These are phyloP conservation scores for Periconia macrospinosa DNA, from an alignment of 2,329 filamentous ascomycete genomes.

Conservation along the genomic window DNA sequence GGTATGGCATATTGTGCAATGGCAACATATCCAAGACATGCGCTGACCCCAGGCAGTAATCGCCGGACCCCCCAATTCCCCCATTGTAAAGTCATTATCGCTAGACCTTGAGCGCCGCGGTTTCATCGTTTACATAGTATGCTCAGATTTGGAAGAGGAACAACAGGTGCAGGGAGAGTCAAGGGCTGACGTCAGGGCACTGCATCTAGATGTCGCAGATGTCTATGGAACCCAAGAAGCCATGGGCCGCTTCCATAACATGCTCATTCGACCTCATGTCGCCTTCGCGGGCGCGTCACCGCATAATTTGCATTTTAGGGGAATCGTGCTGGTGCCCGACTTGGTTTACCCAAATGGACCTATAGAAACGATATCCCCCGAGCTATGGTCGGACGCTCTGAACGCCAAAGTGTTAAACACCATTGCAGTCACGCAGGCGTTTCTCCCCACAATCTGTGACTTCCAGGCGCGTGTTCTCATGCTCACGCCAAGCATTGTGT, in stretches of 20 bases:
- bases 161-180: conserved; percentile 73
- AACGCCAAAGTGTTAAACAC: conserved; percentile 91
- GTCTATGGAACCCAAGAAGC: conserved; percentile 68
- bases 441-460: conserved; percentile 62
- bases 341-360: conserved; percentile 78
- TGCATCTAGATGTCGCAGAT: conserved; percentile 82
- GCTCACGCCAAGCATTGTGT: conserved; percentile 78
- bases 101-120: conserved; percentile 87
- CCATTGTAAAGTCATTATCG: conserved; percentile 79
- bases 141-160: conserved; percentile 83
- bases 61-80: conserved; percentile 82
- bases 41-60: conserved; percentile 61
- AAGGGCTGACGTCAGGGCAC: conserved; percentile 77
- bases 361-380: conserved; percentile 81
- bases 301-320: conserved; percentile 75
- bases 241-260: conserved; percentile 70
- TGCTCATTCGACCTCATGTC: conserved; percentile 73
- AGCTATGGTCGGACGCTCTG: conserved; percentile 84
- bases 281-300: conserved; percentile 75
- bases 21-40: not conserved
- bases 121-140: conserved; percentile 91
- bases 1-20: conserved; percentile 34
- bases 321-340: conserved; percentile 80
- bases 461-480: conserved; percentile 70
- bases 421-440: conserved; percentile 83